Evolutionary conservation across 495 filamentous ascomycete species (phyloP).

Genomic region (Penicillium coffeae): DNA sequence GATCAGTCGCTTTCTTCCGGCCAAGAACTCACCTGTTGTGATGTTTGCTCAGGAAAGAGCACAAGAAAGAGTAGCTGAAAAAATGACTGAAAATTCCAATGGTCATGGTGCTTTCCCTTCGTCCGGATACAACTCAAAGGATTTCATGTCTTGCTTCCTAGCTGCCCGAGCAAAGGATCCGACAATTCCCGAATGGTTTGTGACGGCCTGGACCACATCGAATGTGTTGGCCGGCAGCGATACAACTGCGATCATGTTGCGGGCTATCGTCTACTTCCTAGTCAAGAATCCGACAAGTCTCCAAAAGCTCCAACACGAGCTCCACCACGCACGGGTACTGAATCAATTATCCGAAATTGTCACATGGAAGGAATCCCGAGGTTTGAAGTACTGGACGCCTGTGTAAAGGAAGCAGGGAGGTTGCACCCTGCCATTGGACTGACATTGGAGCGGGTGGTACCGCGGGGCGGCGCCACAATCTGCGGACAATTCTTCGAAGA

Average conservation of each 20-base stretch:
- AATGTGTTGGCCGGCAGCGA: constrained; percentile 38
- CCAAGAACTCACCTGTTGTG: no score
- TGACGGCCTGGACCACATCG: background rate
- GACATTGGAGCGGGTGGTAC: constrained; percentile 14
- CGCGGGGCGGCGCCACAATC: constrained; percentile 8
- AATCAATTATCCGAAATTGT: constrained; percentile 3
- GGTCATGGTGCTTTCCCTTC: no score
- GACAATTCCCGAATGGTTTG: no score
- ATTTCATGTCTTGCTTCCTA: no score
- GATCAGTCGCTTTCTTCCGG: no score
- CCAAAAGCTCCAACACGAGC: constrained; percentile 4
- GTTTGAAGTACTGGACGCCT: constrained; percentile 3
- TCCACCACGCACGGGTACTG: constrained; percentile 3
- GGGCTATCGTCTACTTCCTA: constrained; percentile 46
- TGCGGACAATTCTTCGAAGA: constrained; percentile 10
- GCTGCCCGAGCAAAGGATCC: no score
- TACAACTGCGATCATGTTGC: constrained; percentile 43
- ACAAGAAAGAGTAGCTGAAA: no score
- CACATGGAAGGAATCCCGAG: constrained; percentile 11
- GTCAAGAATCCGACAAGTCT: constrained; percentile 27
- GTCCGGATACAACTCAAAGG: no score
- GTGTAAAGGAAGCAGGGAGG: constrained; percentile 22
- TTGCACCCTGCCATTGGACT: constrained; percentile 11
- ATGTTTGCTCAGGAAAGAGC: no score
- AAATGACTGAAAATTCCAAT: no score